Evolutionary conservation across 2,329 filamentous ascomycete genomes (phyloP), one percentile per base, ranked within the genome.

Genomic region (Coleophoma eucalyptorum): DNA sequence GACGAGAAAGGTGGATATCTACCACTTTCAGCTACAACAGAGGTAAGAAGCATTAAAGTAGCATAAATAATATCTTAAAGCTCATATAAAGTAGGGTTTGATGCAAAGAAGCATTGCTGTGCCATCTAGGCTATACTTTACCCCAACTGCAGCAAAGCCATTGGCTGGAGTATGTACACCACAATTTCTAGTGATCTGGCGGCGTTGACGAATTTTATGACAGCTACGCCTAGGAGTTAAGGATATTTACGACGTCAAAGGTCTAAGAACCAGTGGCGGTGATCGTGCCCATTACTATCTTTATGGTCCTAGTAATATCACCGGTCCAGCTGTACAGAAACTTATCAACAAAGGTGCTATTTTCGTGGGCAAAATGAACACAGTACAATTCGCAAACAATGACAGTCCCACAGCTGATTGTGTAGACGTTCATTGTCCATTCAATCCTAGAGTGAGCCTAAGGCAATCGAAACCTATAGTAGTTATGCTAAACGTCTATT

Each of bases 321-420:
- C 77, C 1, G 75, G 77, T 0, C 60, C 73, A 0, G 69, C 77
- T 2, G 71, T 81, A 0, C 75, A 79, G 45, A 68, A 71, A 2
- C 64, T 87, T 1, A 69, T 86, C 2, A 74, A 82, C 46, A 72
- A 78, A 2, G 84, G 84, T 0, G 83, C 80, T 0, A 64, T 78
- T 10, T 56, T 79, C 11, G 67, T 79, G 0, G 76, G 76, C 5
- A 79, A 77, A 63, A 74, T 73, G 3, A 77, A 74, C 51, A 69
- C 71, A 3, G 66, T 72, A 1, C 73, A 76, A 52, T 70, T 79
- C 43, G 70, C 69, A n/a, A 41, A 40, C 18, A 21, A 26, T 18
- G 49, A 47, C 20, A 35, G 19, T 13, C 41, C 43, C 3, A 51
- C 67, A 4, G 35, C 35, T 18, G 35, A 38, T 10, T 38, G 35